Conservation (phyloP, 345 rosid species). For the Luvunga scandens region DNA sequence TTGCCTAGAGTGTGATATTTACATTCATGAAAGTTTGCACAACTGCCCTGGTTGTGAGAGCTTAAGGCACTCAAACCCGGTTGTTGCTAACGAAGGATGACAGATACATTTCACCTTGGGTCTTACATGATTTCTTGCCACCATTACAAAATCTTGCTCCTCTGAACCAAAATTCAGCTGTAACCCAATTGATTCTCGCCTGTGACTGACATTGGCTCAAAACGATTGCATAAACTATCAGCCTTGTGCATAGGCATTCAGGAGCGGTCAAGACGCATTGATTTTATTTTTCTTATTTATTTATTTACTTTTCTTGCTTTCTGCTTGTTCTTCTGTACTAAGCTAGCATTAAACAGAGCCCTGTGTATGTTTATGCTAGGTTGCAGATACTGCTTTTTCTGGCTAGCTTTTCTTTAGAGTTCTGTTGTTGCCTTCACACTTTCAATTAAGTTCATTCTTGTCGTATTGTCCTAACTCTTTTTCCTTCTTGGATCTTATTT, state of each 20-base stretch:
- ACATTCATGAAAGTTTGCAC: slow-evolving; percentile 90
- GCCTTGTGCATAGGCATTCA: background rate
- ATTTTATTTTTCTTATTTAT: background rate
- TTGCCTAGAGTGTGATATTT: slow-evolving; percentile 93
- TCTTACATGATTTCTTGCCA: background rate
- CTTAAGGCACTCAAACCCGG: slow-evolving; percentile 35
- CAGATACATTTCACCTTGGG: background rate
- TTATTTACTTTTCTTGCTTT: no score
- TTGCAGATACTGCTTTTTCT: no score
- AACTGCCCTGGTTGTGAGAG: slow-evolving; percentile 98
- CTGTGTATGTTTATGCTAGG: no score
- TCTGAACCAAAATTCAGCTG: no score
- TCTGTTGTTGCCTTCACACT: no score
- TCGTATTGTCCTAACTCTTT: no score
- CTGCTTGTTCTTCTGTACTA: no score
- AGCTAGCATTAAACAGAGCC: no score
- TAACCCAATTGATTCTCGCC: no score
- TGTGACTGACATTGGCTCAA: background rate
- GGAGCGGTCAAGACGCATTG: background rate
- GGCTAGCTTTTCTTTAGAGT: no score
- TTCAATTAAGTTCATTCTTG: no score
- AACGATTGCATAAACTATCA: background rate
- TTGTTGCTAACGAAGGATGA: slow-evolving; percentile 10
- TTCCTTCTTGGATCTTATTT: no score
- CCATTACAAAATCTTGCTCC: background rate